Evolutionary conservation across 2,329 filamentous ascomycete genomes (phyloP).

Genomic region (Penicillium sp.): DNA sequence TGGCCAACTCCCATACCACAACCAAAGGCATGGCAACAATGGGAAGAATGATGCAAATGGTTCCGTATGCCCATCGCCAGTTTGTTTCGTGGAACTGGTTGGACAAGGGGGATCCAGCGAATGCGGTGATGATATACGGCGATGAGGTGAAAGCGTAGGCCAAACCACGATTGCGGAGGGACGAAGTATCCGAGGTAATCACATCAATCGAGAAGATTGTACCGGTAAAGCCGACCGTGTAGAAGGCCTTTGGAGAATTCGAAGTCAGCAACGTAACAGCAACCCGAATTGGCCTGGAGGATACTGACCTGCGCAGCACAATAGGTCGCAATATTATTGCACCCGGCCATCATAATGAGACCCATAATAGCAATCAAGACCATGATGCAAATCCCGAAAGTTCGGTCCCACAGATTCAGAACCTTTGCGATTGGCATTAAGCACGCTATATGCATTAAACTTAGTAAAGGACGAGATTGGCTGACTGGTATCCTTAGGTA

Average conservation of each 20-base stretch:
- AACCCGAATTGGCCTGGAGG: slow-evolving; percentile 32
- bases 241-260: slow-evolving; percentile 48
- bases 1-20: slow-evolving; percentile 55
- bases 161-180: slow-evolving; percentile 61
- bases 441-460: slow-evolving; percentile 36
- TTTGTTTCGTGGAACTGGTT: slow-evolving; percentile 55
- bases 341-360: slow-evolving; percentile 64
- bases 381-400: slow-evolving; percentile 58
- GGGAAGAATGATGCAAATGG: slow-evolving; percentile 63
- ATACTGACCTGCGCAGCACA: slow-evolving; percentile 55
- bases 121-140: slow-evolving; percentile 57
- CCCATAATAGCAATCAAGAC: slow-evolving; percentile 50
- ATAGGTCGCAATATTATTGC: slow-evolving; percentile 61
- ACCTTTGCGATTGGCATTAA: slow-evolving; percentile 65
- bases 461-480: not conserved
- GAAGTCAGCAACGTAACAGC: slow-evolving; percentile 47
- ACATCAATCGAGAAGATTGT: slow-evolving; percentile 28
- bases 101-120: slow-evolving; percentile 56
- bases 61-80: slow-evolving; percentile 66
- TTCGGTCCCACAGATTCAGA: slow-evolving; percentile 63
- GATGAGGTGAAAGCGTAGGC: slow-evolving; percentile 62
- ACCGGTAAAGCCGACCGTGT: slow-evolving; percentile 53
- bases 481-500: not conserved
- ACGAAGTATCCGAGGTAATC: slow-evolving; percentile 58
- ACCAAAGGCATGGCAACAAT: slow-evolving; percentile 59